Conservation (phyloP, 176 grass and related monocot species). For the Tuctoria greenei region DNA sequence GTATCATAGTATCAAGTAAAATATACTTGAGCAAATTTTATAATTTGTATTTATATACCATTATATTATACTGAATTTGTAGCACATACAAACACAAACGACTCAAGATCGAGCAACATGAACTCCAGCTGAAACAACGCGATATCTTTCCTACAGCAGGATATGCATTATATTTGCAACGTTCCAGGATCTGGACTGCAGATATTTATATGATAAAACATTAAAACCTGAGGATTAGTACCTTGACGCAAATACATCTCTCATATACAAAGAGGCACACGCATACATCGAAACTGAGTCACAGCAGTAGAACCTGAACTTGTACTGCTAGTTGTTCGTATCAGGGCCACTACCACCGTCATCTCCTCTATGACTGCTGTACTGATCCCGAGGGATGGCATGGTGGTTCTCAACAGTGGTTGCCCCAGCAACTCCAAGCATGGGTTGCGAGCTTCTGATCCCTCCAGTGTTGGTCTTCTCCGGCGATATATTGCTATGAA, state of each 20-base stretch:
- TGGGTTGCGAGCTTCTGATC: neutral
- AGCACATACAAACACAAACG: neutral
- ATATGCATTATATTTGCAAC: neutral
- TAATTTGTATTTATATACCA: too few species aligned
- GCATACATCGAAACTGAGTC: neutral
- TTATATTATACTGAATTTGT: too few species aligned
- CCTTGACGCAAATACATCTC: neutral
- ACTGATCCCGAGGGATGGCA: conserved; percentile 53
- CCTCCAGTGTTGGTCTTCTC: neutral
- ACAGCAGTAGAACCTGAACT: neutral
- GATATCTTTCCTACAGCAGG: neutral
- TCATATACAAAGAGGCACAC: neutral
- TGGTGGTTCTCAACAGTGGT: conserved; percentile 52
- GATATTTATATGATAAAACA: neutral
- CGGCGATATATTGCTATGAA: neutral
- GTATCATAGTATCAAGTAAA: too few species aligned
- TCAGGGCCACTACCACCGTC: conserved; percentile 18
- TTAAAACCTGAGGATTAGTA: neutral
- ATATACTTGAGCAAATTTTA: too few species aligned
- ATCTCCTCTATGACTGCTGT: conserved; percentile 37
- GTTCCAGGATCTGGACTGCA: neutral
- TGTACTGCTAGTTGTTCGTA: conserved; percentile 37
- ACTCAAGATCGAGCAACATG: neutral
- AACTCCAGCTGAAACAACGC: neutral
- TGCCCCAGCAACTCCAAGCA: neutral